These are phyloP conservation scores for Earliella scabrosa DNA, from an alignment of 1,284 basidiomycete species.

Conservation along the genomic window DNA sequence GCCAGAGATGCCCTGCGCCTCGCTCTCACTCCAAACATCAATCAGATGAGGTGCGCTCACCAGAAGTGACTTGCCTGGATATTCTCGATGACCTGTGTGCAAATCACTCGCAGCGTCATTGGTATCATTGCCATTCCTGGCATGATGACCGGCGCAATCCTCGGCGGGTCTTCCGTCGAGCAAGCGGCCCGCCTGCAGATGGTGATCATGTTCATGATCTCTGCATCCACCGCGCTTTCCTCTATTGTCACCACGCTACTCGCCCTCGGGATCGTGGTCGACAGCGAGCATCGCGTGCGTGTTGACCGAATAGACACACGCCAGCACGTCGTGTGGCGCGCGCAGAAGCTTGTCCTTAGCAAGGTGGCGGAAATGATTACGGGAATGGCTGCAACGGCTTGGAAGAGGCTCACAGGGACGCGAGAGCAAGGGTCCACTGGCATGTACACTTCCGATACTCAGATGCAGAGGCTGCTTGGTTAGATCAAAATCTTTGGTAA, in stretches of 20 bases:
- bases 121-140: slow-evolving; percentile 80
- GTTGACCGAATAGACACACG: slow-evolving; percentile 63
- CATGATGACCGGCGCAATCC: slow-evolving; percentile 91
- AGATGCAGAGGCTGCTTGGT: slow-evolving; percentile 28
- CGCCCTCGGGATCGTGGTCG: slow-evolving; percentile 65
- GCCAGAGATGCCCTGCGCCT: slow-evolving; percentile 78
- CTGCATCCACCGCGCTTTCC: slow-evolving; percentile 72
- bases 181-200: slow-evolving; percentile 87
- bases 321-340: slow-evolving; percentile 53
- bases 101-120: slow-evolving; percentile 58
- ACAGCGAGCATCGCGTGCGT: slow-evolving; percentile 70
- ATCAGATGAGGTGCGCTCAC: slow-evolving; percentile 74
- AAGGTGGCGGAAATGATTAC: slow-evolving; percentile 18
- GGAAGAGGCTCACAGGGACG: slow-evolving; percentile 9
- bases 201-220: slow-evolving; percentile 93
- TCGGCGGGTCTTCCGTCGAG: slow-evolving; percentile 82
- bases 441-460: background rate
- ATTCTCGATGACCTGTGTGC: background rate
- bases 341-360: slow-evolving; percentile 23
- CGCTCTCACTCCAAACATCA: slow-evolving; percentile 80
- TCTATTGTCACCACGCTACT: slow-evolving; percentile 66
- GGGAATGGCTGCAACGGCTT: background rate
- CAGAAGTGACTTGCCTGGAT: too few species aligned
- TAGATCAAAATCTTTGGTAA: too few species aligned
- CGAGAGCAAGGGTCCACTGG: slow-evolving; percentile 12